A percentile compares a stretch with the other conserved stretches of the same genome.
phyloP scores from a whole-genome alignment of 2,329 filamentous ascomycete species.

The Penicillium sp. region DNA sequence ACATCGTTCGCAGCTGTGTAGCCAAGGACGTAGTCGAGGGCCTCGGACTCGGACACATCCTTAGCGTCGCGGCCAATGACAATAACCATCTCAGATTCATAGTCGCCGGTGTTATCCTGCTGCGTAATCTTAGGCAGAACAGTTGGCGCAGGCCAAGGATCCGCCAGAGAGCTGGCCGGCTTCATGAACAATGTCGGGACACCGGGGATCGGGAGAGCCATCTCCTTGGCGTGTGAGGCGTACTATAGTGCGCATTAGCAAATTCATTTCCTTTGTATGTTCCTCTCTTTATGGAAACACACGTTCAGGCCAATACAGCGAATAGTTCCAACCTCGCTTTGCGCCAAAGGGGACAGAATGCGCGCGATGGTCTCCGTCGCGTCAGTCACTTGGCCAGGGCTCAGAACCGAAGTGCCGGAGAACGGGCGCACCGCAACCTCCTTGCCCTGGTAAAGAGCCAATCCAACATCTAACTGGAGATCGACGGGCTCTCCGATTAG shows the following conservation, averaged over 20 bases:
- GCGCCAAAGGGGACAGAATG: conserved; percentile 52
- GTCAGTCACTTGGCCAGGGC: conserved; percentile 52
- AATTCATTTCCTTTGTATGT: neutral
- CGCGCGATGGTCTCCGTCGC: conserved; percentile 34
- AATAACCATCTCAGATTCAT: conserved; percentile 59
- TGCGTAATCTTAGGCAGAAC: conserved; percentile 55
- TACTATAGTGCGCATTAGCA: conserved; percentile 36
- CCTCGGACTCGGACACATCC: conserved; percentile 57
- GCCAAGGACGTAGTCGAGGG: conserved; percentile 60
- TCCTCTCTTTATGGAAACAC: conserved; percentile 8
- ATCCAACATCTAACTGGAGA: conserved; percentile 54
- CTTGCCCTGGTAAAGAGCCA: conserved; percentile 54
- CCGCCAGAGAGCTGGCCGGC: conserved; percentile 52
- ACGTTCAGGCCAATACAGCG: conserved; percentile 59
- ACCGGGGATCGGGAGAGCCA: conserved; percentile 51
- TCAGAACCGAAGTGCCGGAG: conserved; percentile 57
- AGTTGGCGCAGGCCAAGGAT: conserved; percentile 53
- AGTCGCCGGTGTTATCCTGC: conserved; percentile 55
- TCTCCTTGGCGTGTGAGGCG: conserved; percentile 51
- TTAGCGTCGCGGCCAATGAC: conserved; percentile 53
- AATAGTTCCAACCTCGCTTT: conserved; percentile 54
- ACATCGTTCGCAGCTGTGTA: conserved; percentile 65
- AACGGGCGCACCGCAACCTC: conserved; percentile 58
- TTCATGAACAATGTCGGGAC: conserved; percentile 61
- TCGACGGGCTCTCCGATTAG: conserved; percentile 58